Percentiles rank a stretch among this genome's conserved stretches.
Conservation (phyloP, 495 filamentous ascomycete species). For the Bombardia bombarda region DNA sequence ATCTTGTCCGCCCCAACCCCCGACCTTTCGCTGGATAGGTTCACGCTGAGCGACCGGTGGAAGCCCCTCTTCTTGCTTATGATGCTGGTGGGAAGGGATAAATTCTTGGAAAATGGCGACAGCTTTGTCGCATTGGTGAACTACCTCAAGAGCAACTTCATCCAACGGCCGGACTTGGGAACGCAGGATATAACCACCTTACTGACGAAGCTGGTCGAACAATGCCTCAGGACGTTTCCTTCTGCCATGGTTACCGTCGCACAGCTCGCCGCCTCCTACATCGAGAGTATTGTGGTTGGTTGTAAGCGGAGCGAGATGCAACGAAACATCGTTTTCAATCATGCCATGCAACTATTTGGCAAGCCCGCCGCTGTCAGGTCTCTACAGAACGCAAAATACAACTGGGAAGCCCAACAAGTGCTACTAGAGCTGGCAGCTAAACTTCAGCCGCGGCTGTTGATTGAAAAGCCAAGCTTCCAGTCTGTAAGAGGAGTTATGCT, state of each 20-base stretch:
- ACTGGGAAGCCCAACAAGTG: slow-evolving; percentile 38
- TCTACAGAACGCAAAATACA: slow-evolving; percentile 25
- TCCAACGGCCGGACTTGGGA: too few relatives aligned
- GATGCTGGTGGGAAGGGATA: slow-evolving; percentile 25
- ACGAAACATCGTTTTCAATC: slow-evolving; percentile 28
- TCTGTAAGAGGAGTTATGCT: slow-evolving; percentile 32
- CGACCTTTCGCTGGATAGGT: slow-evolving; percentile 25
- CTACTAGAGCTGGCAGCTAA: slow-evolving; percentile 29
- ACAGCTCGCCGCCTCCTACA: slow-evolving; percentile 25
- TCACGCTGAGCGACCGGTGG: slow-evolving; percentile 20
- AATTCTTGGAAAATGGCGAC: too few relatives aligned
- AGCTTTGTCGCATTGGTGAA: too few relatives aligned
- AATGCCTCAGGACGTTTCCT: slow-evolving; percentile 26
- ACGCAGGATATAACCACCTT: slow-evolving; percentile 20
- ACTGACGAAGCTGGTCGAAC: slow-evolving; percentile 23
- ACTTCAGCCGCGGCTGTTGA: slow-evolving; percentile 25
- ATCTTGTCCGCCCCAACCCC: slow-evolving; percentile 27
- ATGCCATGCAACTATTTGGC: slow-evolving; percentile 23
- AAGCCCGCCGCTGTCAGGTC: slow-evolving; percentile 18
- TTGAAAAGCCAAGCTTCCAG: slow-evolving; percentile 27
- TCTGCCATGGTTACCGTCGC: slow-evolving; percentile 24
- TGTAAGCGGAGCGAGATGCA: too few relatives aligned
- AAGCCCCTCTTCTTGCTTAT: slow-evolving; percentile 33
- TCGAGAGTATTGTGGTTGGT: slow-evolving; percentile 18
- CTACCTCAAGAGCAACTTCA: background rate